phyloP scores from a whole-genome alignment of 805 yeast genomes.

The Clavispora vitiphila region DNA sequence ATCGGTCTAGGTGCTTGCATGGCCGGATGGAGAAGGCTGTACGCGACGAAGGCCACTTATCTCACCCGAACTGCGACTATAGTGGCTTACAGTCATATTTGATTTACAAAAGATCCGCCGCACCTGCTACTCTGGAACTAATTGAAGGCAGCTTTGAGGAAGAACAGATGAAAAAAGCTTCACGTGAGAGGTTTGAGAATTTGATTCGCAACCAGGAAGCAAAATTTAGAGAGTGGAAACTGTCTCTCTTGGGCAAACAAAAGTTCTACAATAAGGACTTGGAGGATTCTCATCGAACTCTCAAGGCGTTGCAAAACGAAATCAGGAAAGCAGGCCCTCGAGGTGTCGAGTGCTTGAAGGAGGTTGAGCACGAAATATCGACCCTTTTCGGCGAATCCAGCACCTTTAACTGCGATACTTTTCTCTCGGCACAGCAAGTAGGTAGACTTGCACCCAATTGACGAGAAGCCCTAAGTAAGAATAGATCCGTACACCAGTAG shows the following conservation, averaged over 20 bases:
- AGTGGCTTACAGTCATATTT: constrained; percentile 14
- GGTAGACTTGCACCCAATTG: background rate
- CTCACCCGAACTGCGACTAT: background rate
- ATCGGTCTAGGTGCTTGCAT: constrained; percentile 54
- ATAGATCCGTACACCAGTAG: background rate
- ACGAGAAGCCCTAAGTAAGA: background rate
- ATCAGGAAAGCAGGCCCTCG: constrained; percentile 6
- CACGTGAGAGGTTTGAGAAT: constrained; percentile 18
- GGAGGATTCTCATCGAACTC: constrained; percentile 33
- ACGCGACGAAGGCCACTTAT: background rate
- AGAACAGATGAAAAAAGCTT: constrained; percentile 7
- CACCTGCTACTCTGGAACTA: constrained; percentile 11
- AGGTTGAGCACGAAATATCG: background rate
- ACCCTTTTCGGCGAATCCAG: background rate
- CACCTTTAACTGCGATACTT: background rate
- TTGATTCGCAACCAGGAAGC: constrained; percentile 46
- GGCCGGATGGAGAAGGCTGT: constrained; percentile 30
- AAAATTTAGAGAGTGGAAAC: constrained; percentile 60
- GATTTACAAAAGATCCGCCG: constrained; percentile 11
- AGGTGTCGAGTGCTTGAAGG: background rate
- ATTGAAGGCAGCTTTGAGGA: constrained; percentile 21
- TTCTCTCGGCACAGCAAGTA: background rate
- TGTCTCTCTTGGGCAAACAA: constrained; percentile 51
- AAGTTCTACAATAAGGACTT: constrained; percentile 51
- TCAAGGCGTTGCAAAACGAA: constrained; percentile 31